Evolutionary conservation across 176 grass and related monocot species (phyloP).

Genomic region (Zoysia japonica): DNA sequence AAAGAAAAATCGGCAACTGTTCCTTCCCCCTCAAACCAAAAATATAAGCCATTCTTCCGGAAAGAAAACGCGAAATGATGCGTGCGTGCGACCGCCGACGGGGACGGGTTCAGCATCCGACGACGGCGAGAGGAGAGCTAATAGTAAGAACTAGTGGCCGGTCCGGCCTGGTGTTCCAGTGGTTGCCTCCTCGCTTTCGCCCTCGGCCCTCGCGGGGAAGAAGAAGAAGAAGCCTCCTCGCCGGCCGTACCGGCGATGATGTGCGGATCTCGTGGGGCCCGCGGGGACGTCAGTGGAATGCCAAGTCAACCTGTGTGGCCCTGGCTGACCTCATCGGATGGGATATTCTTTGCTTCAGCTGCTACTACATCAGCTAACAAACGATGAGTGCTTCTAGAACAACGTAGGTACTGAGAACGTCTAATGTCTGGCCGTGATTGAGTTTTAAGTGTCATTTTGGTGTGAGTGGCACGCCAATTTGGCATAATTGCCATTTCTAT

Average conservation of each 20-base stretch:
- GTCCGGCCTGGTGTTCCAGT: background rate
- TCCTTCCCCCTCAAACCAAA: background rate
- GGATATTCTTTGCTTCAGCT: constrained; percentile 45
- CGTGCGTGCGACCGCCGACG: background rate
- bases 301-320: constrained; percentile 37
- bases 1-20: background rate
- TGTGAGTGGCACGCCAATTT: background rate
- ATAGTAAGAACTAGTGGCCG: background rate
- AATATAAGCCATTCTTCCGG: background rate
- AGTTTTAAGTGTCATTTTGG: background rate
- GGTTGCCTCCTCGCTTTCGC: constrained; percentile 54
- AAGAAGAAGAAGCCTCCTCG: background rate
- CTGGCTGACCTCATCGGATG: background rate
- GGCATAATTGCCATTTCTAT: background rate
- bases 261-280: constrained; percentile 23
- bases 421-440: background rate
- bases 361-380: background rate
- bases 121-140: constrained; percentile 29
- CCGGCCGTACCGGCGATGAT: constrained; percentile 19
- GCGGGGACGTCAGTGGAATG: constrained; percentile 17
- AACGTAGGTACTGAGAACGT: constrained; percentile 6
- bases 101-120: constrained; percentile 39
- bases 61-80: background rate
- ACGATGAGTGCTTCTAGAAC: constrained; percentile 40
- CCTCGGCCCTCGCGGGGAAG: constrained; percentile 5